Base-by-base conservation (phyloP, 2,329 filamentous ascomycete species). In the Nemania sp. region DNA sequence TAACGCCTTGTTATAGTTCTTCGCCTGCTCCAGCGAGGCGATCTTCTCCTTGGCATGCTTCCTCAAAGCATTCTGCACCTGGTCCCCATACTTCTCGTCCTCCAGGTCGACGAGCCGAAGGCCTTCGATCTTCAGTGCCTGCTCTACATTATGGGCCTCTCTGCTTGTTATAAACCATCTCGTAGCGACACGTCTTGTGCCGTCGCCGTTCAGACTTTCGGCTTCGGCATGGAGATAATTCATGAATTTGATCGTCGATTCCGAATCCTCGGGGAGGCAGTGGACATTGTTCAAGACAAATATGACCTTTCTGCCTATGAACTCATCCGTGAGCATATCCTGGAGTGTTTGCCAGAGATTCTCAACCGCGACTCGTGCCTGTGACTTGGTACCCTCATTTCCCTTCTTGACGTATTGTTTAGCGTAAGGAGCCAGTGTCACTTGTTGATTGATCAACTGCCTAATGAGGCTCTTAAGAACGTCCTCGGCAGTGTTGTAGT, bases 281-380 rank as follows among this genome's bases (percentile, higher is more conserved):
- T 79, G 76, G 3, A 79, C 59, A 45, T 79, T 79, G 40, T 78
- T 78, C 37, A 79, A 45, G 10, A 79, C 69, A 47, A 79, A 75
- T 49, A 78, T 76, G 1, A 79, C 72, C 46, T 72, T 72, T 11
- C 71, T 72, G 1, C 74, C 74, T 21, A 74, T 68, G 37, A 74
- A 70, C 2, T 76, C 73, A 25, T 79, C 77, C 0, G 70, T 66
- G 2, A 79, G 70, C 63, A 79, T 78, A 5, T 78, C 77, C 54
- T 78, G 77, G 2, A 79, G 71, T 9, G 73, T 71, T 34, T 78
- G 76, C 77, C 77, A 79, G 2, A 72, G 60, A 42, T 77, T 77
- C 45, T 77, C 76, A 0, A 78, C 72, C 0, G 75, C 76, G 1
- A 73, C 61, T 18, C 71, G 71, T 4, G 73, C 71, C 25, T 71